Base-by-base conservation (phyloP, 139 green algal species). In the Tetraselmis chui region DNA sequence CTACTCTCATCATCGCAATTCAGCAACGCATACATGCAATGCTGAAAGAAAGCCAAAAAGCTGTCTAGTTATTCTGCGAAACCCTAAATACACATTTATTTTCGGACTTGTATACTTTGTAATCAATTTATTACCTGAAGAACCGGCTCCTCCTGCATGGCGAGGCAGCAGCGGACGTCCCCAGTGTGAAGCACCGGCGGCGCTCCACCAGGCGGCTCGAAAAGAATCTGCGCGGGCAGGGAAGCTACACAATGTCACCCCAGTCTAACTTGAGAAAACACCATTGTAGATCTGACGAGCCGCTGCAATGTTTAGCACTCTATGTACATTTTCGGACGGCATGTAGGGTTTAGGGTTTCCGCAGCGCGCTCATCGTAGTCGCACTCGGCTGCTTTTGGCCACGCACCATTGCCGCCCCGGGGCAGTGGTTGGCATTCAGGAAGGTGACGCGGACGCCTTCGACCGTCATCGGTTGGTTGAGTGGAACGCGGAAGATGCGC, bases 341-440 rank as follows among this genome's bases (percentile, higher is more conserved):
- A 75, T 75, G 59, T 75, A 75, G 59, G 59, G 59, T 75, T n/a
- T 75, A 75, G 59, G 59, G 59, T 75, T 75, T 75, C 23, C 23
- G 59, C 23, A 75, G 22, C 23, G 59, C 23, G 59, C 23, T 22
- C 22, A n/a, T 75, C 23, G 59, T 23, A 22, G 59, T n/a, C 59
- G 59, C 59, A 75, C 59, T n/a, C n/a, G n/a, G n/a, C n/a, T n/a
- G n/a, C n/a, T n/a, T n/a, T 67, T 5, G 45, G 45, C 45, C 11
- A 18, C 45, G 59, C 27, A 88, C 75, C 91, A 95, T 95, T 11
- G 79, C 88, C 0, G 92, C 93, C 0, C 95, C 95, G 0, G 95
- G 95, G 91, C 95, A 98, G 89, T 98, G 95, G 85, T 98, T 98
- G 76, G 95, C 95, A 32, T 97, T 92, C 59, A 98, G 76, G 31